Base-by-base conservation (phyloP, 768 basidiomycete genomes). In the Tubosaeta sp. region DNA sequence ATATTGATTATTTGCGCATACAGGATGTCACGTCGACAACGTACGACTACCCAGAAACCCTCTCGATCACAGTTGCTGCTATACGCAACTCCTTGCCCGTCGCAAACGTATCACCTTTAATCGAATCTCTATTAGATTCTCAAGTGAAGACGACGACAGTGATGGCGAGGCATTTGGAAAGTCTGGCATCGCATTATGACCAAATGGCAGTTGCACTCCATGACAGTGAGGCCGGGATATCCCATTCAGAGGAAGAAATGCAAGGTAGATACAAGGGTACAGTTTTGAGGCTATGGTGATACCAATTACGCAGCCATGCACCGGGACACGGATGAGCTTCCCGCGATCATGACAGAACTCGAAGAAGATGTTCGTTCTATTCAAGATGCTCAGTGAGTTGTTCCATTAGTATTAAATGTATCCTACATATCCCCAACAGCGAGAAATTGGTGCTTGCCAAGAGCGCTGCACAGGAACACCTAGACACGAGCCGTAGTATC, bases 121-220 rank as follows among this genome's bases (percentile, higher is more conserved):
- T 85, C 36, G 76, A 80, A 38, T 67, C 71, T 6, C 69, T 79
- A 9, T 57, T 70, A 21, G 24, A 13, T 39, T 52, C 55, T 0
- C 88, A 90, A 58, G 86, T 86, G 56, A 64, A 61, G 18, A 75
- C 76, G 18, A 78, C 79, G 29, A 74, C 72, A 1, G 70, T 73
- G n/a, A 90, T 92, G 90, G 90, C 90, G 2, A 65, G 70, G 22
- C 81, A 84, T 44, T 66, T 93, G 10, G 87, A 89, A 59, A 83
- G 80, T 58, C 71, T 93, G 30, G 79, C 83, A 2, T 75, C 75
- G 1, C 90, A 93, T 63, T 92, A 86, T 56, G 84, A 84, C 21
- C 81, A 88, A 55, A 91, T 93, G 85, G 80, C 77, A 2, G 69
- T 71, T 51, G 85, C 86, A 0, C 62, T 88, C 52, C 77, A 77